Percentiles rank a stretch among this genome's conserved stretches.
These are phyloP conservation scores for Cryomyces minteri DNA, from an alignment of 495 filamentous ascomycete genomes.

Conservation along the genomic window DNA sequence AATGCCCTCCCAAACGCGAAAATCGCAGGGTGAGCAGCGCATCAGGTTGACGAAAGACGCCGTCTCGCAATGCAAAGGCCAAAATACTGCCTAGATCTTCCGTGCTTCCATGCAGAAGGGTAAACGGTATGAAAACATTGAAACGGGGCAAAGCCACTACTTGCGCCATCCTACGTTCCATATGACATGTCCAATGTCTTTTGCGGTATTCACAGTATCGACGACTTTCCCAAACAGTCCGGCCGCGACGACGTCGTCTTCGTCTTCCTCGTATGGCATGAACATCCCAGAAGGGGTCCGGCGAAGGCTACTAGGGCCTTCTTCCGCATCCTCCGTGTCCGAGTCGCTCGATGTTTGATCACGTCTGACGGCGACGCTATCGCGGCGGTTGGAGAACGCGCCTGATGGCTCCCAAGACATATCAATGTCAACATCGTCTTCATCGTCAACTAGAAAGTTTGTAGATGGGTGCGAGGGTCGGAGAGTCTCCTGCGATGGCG, in stretches of 20 bases:
- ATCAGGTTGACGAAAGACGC: no score
- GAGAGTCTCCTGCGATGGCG: slow-evolving; percentile 60
- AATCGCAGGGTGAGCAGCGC: no score
- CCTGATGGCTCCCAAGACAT: slow-evolving; percentile 29
- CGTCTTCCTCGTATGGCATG: slow-evolving; percentile 62
- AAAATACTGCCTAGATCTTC: no score
- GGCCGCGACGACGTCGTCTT: slow-evolving; percentile 36
- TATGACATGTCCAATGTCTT: slow-evolving; percentile 89
- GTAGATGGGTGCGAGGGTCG: slow-evolving; percentile 50
- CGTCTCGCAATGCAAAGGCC: no score
- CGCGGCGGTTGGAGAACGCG: slow-evolving; percentile 18
- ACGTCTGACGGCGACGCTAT: slow-evolving; percentile 16
- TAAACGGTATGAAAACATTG: no score
- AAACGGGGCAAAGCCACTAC: background rate
- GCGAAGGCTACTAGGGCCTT: slow-evolving; percentile 28
- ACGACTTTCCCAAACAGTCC: slow-evolving; percentile 65
- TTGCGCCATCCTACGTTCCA: slow-evolving; percentile 93
- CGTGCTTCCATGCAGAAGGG: no score
- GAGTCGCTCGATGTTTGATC: slow-evolving; percentile 3
- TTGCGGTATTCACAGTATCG: slow-evolving; percentile 90
- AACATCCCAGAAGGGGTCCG: slow-evolving; percentile 70
- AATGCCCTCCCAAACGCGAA: no score
- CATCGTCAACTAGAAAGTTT: slow-evolving; percentile 41
- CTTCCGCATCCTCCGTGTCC: background rate
- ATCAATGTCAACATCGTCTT: slow-evolving; percentile 41